Percentiles rank a stretch among this genome's conserved stretches.
Evolutionary conservation across 208 protist genomes (phyloP).

Genomic region (Trichomonas tenax): DNA sequence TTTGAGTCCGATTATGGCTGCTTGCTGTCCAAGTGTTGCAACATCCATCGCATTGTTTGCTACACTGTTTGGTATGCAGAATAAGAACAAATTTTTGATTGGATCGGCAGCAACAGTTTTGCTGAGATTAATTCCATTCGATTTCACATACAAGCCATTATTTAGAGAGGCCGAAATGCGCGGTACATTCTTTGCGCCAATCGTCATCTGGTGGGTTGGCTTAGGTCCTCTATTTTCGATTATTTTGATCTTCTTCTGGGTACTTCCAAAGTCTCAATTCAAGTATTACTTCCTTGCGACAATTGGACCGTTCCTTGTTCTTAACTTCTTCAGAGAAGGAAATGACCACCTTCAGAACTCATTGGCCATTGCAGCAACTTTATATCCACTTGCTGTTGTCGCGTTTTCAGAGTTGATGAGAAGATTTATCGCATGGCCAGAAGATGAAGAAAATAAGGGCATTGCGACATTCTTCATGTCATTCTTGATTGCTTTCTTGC

Average conservation of each 20-base stretch:
- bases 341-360: neutral
- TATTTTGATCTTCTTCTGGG: neutral
- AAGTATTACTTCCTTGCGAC: neutral
- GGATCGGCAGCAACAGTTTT: neutral
- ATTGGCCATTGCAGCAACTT: neutral
- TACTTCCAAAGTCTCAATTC: neutral
- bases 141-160: neutral
- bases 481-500: neutral
- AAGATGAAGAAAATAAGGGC: neutral
- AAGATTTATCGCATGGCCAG: neutral
- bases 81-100: neutral
- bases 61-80: neutral
- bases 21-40: neutral
- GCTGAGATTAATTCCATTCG: neutral
- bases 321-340: neutral
- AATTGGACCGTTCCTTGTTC: neutral
- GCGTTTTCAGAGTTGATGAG: neutral
- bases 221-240: neutral
- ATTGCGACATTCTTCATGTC: neutral
- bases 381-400: neutral
- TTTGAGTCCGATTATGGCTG: neutral
- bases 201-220: neutral
- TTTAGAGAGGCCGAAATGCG: neutral
- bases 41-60: neutral
- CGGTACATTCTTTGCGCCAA: neutral